A percentile compares a stretch with the other conserved stretches of the same genome.
Conservation (phyloP, 441 rosid genomes). For the Cnidoscolus chayamansa region DNA sequence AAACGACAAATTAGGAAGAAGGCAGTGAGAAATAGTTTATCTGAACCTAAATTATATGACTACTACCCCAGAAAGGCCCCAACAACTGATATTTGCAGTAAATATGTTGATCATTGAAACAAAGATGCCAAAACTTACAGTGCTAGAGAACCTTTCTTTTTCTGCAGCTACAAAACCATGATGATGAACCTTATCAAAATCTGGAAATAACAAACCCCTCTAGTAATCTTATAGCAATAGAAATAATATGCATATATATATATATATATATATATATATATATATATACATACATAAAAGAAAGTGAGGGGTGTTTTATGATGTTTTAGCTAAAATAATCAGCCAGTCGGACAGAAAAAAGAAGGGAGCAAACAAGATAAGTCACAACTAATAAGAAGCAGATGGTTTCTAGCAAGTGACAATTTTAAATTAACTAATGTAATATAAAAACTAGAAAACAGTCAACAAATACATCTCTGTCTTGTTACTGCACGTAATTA, state of each 20-base stretch:
- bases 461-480: neutral
- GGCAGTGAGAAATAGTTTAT: neutral
- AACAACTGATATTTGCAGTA: neutral
- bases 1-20: neutral
- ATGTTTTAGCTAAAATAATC: too few relatives aligned
- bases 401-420: too few relatives aligned
- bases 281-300: too few relatives aligned
- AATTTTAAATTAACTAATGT: neutral
- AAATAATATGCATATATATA: neutral
- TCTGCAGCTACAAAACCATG: slow-evolving; percentile 29
- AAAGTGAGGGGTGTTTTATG: too few relatives aligned
- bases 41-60: neutral
- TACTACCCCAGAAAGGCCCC: slow-evolving; percentile 4
- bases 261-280: too few relatives aligned
- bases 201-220: slow-evolving; percentile 36
- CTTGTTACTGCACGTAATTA: neutral
- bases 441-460: neutral
- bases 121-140: slow-evolving; percentile 40
- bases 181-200: slow-evolving; percentile 34
- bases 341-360: too few relatives aligned
- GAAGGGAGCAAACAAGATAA: too few relatives aligned
- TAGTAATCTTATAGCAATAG: neutral
- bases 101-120: neutral
- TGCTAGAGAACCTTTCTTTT: slow-evolving; percentile 35
- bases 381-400: too few relatives aligned